A percentile compares a stretch with the other conserved stretches of the same genome.
These are phyloP conservation scores for Bassia scoparia DNA, from an alignment of 148 eudicot species.

Conservation along the genomic window DNA sequence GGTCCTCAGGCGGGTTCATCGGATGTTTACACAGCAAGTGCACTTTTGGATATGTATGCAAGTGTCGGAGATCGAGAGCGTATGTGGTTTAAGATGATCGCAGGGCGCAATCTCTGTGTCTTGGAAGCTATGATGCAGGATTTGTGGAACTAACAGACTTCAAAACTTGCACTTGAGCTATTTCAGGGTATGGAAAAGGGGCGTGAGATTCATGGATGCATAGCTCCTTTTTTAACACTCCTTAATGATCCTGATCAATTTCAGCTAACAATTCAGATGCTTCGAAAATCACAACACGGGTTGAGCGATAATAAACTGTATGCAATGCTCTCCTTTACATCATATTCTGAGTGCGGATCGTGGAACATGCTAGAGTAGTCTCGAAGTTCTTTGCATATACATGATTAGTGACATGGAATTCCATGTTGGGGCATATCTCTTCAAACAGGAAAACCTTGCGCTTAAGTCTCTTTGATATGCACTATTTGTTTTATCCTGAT, in stretches of 20 bases:
- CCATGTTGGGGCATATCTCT: slow-evolving; percentile 42
- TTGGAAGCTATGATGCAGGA: slow-evolving; percentile 71
- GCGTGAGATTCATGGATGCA: slow-evolving; percentile 48
- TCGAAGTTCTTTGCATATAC: slow-evolving; percentile 34
- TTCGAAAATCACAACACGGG: slow-evolving; percentile 50
- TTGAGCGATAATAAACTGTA: slow-evolving; percentile 43
- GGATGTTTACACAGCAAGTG: slow-evolving; percentile 52
- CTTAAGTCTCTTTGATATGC: slow-evolving; percentile 51
- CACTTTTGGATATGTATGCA: slow-evolving; percentile 71
- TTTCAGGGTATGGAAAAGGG: slow-evolving; percentile 57
- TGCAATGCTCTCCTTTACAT: slow-evolving; percentile 55
- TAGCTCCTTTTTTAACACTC: slow-evolving; percentile 59
- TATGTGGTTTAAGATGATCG: slow-evolving; percentile 43
- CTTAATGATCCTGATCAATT: slow-evolving; percentile 44
- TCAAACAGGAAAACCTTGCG: slow-evolving; percentile 24
- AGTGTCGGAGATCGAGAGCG: slow-evolving; percentile 56
- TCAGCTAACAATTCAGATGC: slow-evolving; percentile 42
- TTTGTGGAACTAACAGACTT: slow-evolving; percentile 42
- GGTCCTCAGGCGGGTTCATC: no score
- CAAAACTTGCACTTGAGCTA: slow-evolving; percentile 35
- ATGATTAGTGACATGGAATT: slow-evolving; percentile 72
- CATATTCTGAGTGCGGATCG: slow-evolving; percentile 60
- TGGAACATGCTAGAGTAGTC: slow-evolving; percentile 49
- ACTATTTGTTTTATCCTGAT: slow-evolving; percentile 49
- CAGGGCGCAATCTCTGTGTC: slow-evolving; percentile 47